Base-by-base conservation (phyloP, 73 alveolate genomes). In the Paramecium tetraurelia region DNA sequence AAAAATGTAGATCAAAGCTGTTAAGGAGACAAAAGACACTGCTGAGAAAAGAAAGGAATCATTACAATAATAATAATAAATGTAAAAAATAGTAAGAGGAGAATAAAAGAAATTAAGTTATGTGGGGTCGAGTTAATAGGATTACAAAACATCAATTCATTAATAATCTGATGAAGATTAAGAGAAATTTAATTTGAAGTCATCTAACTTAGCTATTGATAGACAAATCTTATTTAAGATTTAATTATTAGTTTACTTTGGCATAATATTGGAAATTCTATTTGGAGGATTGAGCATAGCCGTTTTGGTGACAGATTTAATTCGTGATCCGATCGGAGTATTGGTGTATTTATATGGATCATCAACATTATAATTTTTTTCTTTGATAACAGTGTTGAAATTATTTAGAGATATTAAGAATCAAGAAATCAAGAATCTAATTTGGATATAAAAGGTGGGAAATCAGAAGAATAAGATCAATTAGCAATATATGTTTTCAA, bases 401-500 rank as follows among this genome's bases (percentile, higher is more conserved):
- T 76, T 76, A 36, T 76, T 76, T 41, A 41, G 41, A 41, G 89
- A 76, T 12, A 58, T 76, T 4, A 76, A 43, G 12, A 76, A 58
- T 41, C 41, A 76, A 43, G 70, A 33, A 43, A 31, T 76, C 16
- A 40, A 24, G 71, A 76, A 76, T 76, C 16, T 76, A 3, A 76
- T 76, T 21, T 76, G 89, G 89, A 76, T 76, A 21, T 36, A 76
- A 21, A 76, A 76, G 36, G 40, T 76, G 46, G 89, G 89, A 7
- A 43, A 31, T 41, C 40, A 76, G 22, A 76, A 38, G 27, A 76
- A 76, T 21, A 76, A 38, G 71, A 76, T 76, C 5, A 76, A 33
- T 21, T 41, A 31, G 12, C 63, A 76, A 16, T 76, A 76, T 43
- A 14, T 33, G 46, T 76, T 76, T 21, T 18, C 70, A 20, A 76